Evolutionary conservation across 2,329 filamentous ascomycete species (phyloP).

Genomic region (Cephalotrichum gorgonifer): DNA sequence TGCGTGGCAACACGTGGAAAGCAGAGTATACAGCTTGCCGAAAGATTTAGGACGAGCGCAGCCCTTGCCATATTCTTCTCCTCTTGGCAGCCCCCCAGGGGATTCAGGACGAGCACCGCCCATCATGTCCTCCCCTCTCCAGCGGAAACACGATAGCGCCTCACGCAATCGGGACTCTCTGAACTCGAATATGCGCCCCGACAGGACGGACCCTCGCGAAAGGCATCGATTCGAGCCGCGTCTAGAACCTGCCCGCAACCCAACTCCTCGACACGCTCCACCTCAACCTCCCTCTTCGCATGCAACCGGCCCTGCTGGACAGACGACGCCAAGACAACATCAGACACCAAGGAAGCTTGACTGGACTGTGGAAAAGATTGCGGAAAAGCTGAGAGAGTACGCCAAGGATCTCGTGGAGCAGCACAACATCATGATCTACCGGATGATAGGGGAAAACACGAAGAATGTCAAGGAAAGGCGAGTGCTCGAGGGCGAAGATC

Average conservation of each 20-base stretch:
- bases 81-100: neutral
- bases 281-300: neutral
- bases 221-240: neutral
- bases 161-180: neutral
- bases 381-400: constrained; percentile 25
- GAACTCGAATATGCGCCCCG: neutral
- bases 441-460: neutral
- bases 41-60: neutral
- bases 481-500: constrained; percentile 30
- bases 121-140: neutral
- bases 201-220: neutral
- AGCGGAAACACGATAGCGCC: neutral
- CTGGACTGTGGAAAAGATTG: constrained; percentile 34
- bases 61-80: neutral
- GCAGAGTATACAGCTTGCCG: neutral
- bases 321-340: neutral
- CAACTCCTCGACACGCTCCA: neutral
- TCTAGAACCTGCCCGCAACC: too few species aligned
- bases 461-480: constrained; percentile 12
- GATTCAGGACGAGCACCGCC: neutral
- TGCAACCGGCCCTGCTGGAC: neutral
- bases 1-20: neutral
- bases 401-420: constrained; percentile 32
- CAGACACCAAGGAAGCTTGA: constrained; percentile 12
- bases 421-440: constrained; percentile 20